A percentile compares a stretch with the other conserved stretches of the same genome.
These are phyloP conservation scores for Pleurotus citrinopileatus DNA, from an alignment of 768 basidiomycete species.

Conservation along the genomic window DNA sequence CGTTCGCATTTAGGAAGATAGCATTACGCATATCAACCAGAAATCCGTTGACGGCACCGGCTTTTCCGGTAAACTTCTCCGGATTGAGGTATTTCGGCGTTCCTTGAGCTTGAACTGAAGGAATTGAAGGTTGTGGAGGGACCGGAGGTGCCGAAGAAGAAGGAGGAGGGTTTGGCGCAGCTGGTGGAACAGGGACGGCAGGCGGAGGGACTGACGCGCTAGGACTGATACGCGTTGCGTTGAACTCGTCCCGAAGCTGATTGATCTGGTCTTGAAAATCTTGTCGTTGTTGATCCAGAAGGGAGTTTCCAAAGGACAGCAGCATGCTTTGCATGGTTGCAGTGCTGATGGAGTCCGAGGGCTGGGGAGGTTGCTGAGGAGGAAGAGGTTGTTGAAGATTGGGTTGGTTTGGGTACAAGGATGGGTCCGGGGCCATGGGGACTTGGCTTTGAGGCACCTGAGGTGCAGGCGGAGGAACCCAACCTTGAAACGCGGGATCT, in stretches of 20 bases:
- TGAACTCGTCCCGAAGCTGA: not conserved
- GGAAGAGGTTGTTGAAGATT: not conserved
- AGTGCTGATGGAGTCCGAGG: not conserved
- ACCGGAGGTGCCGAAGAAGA: not conserved
- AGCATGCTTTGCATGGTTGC: not conserved
- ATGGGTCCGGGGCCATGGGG: not conserved
- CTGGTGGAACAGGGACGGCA: not conserved
- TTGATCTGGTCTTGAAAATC: not conserved
- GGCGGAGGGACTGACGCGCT: not conserved
- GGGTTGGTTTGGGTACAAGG: not conserved
- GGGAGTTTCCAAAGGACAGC: not conserved
- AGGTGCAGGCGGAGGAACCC: not conserved
- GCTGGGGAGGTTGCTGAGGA: not conserved
- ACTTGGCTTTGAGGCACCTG: not conserved
- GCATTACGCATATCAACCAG: conserved; percentile 22
- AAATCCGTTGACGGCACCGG: conserved; percentile 10
- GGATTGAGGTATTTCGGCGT: conserved; percentile 13
- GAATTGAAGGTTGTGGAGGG: not conserved
- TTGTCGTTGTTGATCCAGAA: not conserved
- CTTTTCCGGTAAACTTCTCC: conserved; percentile 17
- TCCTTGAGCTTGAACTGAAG: not conserved
- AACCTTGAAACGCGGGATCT: not conserved
- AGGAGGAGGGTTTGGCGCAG: not conserved
- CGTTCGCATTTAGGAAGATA: conserved; percentile 20
- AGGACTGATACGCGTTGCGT: not conserved